Conservation (phyloP, 2,329 filamentous ascomycete species). For the Claviceps capensis region DNA sequence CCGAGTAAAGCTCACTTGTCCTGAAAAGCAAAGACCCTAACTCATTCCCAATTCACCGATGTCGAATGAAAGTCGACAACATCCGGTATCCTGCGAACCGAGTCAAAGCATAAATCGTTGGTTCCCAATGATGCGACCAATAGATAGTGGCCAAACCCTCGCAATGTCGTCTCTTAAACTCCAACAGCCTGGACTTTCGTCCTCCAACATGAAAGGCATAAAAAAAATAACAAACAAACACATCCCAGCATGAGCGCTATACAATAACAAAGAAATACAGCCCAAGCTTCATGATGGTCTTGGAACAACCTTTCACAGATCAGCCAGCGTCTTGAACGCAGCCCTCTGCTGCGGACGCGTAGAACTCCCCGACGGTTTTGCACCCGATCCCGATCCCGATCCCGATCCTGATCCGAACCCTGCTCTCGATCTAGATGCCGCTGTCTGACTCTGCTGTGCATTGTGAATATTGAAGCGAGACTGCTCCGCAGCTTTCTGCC, state of each 20-base stretch:
- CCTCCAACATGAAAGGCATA: neutral
- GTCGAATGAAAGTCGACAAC: no score
- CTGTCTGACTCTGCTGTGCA: constrained; percentile 5
- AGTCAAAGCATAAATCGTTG: neutral
- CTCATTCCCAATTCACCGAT: no score
- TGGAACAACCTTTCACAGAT: constrained; percentile 21
- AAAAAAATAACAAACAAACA: neutral
- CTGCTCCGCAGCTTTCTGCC: constrained; percentile 45
- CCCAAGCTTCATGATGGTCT: no score
- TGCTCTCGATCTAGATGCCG: constrained; percentile 2
- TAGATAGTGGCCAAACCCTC: neutral
- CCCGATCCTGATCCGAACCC: neutral
- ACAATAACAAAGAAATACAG: neutral
- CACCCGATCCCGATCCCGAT: constrained; percentile 1
- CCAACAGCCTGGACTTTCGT: neutral
- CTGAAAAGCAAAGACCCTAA: no score
- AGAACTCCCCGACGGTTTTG: constrained; percentile 11
- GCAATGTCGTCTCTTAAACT: neutral
- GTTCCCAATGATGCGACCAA: neutral
- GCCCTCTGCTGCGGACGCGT: constrained; percentile 18
- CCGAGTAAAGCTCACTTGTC: no score
- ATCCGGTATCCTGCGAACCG: no score
- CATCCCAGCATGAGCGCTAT: neutral
- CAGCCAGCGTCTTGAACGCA: constrained; percentile 39
- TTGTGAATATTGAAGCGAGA: constrained; percentile 44